These are phyloP conservation scores for Lepidium didymum DNA, from an alignment of 345 rosid species.

Conservation along the genomic window DNA sequence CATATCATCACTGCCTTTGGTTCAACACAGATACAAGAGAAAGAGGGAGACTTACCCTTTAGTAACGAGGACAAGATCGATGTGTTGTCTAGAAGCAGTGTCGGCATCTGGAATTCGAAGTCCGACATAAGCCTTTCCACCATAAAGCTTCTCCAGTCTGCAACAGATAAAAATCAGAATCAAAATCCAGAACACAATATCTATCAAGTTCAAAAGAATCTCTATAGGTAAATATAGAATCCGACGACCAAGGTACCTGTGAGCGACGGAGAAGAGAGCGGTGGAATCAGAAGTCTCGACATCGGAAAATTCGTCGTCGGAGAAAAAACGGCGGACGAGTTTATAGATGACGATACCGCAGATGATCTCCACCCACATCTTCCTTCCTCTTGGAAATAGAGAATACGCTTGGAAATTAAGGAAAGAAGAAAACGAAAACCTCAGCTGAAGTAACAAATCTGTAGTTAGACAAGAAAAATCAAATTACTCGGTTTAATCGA, in stretches of 20 bases:
- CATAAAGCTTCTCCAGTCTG: conserved; percentile 80
- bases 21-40: neutral
- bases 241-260: conserved; percentile 28
- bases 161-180: neutral
- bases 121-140: conserved; percentile 77
- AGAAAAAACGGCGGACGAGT: conserved; percentile 44
- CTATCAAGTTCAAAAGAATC: neutral
- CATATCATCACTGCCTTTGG: neutral
- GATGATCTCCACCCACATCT: conserved; percentile 82
- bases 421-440: neutral
- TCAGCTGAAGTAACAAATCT: neutral
- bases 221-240: neutral
- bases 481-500: neutral
- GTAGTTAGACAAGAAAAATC: neutral
- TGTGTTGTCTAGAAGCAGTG: conserved; percentile 57
- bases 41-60: conserved; percentile 38
- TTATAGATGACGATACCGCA: conserved; percentile 60
- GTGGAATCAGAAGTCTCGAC: conserved; percentile 52
- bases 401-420: neutral
- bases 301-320: conserved; percentile 46
- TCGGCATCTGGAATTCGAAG: conserved; percentile 93
- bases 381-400: neutral
- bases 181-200: neutral
- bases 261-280: conserved; percentile 71
- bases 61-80: conserved; percentile 65